Conservation (phyloP, 495 filamentous ascomycete genomes). For the Immersiella caudata region DNA sequence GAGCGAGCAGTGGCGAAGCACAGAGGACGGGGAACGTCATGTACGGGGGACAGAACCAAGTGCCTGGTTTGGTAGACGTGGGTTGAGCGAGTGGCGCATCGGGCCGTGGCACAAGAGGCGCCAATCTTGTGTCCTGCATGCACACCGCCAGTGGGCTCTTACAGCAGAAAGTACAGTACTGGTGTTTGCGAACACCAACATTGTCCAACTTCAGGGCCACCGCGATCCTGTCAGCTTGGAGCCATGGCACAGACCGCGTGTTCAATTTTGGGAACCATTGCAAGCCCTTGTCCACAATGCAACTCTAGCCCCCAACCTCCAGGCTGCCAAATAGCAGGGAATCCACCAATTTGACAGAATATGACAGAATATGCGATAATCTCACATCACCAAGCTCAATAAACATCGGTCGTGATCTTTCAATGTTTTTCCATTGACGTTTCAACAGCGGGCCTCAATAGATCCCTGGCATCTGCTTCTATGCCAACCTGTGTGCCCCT, state of each 20-base stretch:
- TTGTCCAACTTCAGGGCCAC: neutral
- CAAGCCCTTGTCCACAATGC: neutral
- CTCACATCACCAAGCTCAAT: constrained; percentile 2
- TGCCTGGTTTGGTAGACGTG: neutral
- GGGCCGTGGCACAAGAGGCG: neutral
- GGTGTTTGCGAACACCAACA: neutral
- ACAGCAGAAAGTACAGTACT: neutral
- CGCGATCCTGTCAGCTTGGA: neutral
- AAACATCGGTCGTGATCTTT: neutral
- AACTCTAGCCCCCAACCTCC: neutral
- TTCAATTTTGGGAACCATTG: neutral
- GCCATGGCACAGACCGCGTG: neutral
- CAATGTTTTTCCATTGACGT: constrained; percentile 13
- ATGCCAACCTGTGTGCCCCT: constrained; percentile 16
- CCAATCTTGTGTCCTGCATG: neutral
- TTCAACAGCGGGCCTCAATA: neutral
- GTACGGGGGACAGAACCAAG: neutral
- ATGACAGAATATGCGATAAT: neutral
- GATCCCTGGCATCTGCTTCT: constrained; percentile 1
- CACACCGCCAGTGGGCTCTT: neutral
- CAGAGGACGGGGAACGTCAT: neutral
- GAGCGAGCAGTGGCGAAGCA: neutral
- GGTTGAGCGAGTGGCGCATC: neutral
- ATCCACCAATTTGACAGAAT: neutral
- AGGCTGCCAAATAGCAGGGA: constrained; percentile 5